phyloP scores from a whole-genome alignment of 371 early-diverging fungal species.

The Conidiobolus incongruus region DNA sequence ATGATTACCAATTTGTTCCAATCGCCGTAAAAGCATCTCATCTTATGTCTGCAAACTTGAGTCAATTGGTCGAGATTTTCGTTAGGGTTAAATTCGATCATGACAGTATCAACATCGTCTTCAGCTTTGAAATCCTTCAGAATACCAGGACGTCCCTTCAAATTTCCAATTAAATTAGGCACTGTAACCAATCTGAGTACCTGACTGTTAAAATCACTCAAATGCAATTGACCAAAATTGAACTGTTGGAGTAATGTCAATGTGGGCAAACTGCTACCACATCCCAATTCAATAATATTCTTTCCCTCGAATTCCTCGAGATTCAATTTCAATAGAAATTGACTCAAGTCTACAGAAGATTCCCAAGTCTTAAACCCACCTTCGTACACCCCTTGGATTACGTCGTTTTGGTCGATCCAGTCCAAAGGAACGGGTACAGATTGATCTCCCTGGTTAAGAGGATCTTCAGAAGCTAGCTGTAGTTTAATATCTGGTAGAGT shows the following conservation, averaged over 20 bases:
- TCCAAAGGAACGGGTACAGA: neutral
- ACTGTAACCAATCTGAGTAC: slow-evolving; percentile 68
- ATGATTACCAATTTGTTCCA: slow-evolving; percentile 26
- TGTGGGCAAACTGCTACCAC: slow-evolving; percentile 75
- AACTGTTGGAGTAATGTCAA: slow-evolving; percentile 35
- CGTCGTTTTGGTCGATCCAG: slow-evolving; percentile 40
- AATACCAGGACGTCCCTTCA: slow-evolving; percentile 6
- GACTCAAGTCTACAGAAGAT: slow-evolving; percentile 63
- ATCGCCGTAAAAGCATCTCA: slow-evolving; percentile 40
- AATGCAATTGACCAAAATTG: slow-evolving; percentile 31
- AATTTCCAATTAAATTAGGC: slow-evolving; percentile 74
- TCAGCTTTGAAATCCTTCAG: slow-evolving; percentile 2
- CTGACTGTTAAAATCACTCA: slow-evolving; percentile 82
- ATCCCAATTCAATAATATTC: slow-evolving; percentile 61
- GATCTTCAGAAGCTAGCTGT: slow-evolving; percentile 46
- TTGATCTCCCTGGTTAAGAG: slow-evolving; percentile 6
- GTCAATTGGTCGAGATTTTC: slow-evolving; percentile 19
- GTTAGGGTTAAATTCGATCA: slow-evolving; percentile 12
- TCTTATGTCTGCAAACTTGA: slow-evolving; percentile 11
- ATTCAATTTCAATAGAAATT: slow-evolving; percentile 24
- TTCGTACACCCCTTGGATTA: slow-evolving; percentile 57
- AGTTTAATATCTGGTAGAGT: slow-evolving; percentile 62
- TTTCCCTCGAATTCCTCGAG: slow-evolving; percentile 19
- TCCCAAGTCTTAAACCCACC: slow-evolving; percentile 93
- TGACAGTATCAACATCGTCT: slow-evolving; percentile 7